Conservation (phyloP, 192 early-diverging fungal genomes). For the Pilaira anomala region DNA sequence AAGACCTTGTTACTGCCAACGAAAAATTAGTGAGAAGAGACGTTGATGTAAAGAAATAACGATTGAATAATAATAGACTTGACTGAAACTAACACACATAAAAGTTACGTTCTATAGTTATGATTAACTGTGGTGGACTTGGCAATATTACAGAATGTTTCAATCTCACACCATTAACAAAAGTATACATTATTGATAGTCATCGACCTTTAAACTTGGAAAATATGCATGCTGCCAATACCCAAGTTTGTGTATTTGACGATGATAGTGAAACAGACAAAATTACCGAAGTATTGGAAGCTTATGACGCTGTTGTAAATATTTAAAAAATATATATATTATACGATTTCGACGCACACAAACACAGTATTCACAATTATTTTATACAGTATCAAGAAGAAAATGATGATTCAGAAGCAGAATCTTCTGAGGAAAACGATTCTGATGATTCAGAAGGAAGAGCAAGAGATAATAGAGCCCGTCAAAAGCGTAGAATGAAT, state of each 20-base stretch:
- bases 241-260: slow-evolving; percentile 78
- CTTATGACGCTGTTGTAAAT: slow-evolving; percentile 65
- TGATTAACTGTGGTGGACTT: slow-evolving; percentile 86
- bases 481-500: slow-evolving; percentile 46
- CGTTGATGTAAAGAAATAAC: slow-evolving; percentile 43
- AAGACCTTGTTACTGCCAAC: slow-evolving; percentile 56
- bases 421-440: slow-evolving; percentile 14
- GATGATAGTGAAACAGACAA: slow-evolving; percentile 77
- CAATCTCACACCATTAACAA: slow-evolving; percentile 48
- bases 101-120: slow-evolving; percentile 69
- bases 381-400: slow-evolving; percentile 5
- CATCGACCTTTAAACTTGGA: slow-evolving; percentile 86
- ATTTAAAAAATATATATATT: too few relatives aligned
- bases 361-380: too few relatives aligned
- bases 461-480: slow-evolving; percentile 23
- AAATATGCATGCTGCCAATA: slow-evolving; percentile 70
- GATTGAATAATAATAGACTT: too few relatives aligned
- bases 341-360: neutral
- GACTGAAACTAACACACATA: neutral
- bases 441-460: slow-evolving; percentile 35
- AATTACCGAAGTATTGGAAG: slow-evolving; percentile 61
- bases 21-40: slow-evolving; percentile 48
- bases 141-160: slow-evolving; percentile 70
- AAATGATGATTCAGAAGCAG: slow-evolving; percentile 36
- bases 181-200: slow-evolving; percentile 80